phyloP scores from a whole-genome alignment of 2,329 filamentous ascomycete genomes.

The Myriosclerotinia duriaeana region DNA sequence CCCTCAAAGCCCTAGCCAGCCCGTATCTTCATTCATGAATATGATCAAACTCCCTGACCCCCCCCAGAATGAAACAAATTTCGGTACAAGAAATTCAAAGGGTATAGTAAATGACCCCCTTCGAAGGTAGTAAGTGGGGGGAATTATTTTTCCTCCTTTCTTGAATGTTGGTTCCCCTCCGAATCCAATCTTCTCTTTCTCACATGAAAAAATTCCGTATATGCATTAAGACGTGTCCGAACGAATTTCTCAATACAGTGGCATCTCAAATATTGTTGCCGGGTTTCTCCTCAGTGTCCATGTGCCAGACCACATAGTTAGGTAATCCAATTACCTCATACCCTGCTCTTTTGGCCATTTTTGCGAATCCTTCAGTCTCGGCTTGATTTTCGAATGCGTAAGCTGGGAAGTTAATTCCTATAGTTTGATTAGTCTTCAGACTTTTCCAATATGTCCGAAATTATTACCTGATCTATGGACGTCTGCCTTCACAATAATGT shows the following conservation, averaged over 20 bases:
- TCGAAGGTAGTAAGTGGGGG: slow-evolving; percentile 3
- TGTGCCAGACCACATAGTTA: slow-evolving; percentile 98
- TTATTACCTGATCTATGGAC: slow-evolving; percentile 85
- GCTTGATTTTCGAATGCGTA: slow-evolving; percentile 99
- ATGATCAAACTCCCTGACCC: slow-evolving; percentile 17
- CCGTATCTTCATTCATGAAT: slow-evolving; percentile 19
- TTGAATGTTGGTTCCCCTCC: slow-evolving; percentile 27
- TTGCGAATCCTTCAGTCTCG: slow-evolving; percentile 97
- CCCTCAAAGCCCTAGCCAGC: slow-evolving; percentile 6
- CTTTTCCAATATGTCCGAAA: not conserved
- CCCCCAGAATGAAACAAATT: slow-evolving; percentile 24
- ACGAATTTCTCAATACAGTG: slow-evolving; percentile 31
- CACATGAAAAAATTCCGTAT: slow-evolving; percentile 37
- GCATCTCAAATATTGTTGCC: slow-evolving; percentile 57
- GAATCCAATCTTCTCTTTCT: slow-evolving; percentile 28
- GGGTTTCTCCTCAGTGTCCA: slow-evolving; percentile 92
- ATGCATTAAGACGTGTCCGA: slow-evolving; percentile 39
- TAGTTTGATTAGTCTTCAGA: slow-evolving; percentile 34
- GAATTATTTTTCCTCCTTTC: slow-evolving; percentile 12
- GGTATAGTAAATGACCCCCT: slow-evolving; percentile 6
- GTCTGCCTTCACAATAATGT: slow-evolving; percentile 96
- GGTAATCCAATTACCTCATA: slow-evolving; percentile 90
- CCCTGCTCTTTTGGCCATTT: slow-evolving; percentile 95
- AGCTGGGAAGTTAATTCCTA: slow-evolving; percentile 94
- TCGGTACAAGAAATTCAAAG: slow-evolving; percentile 35